phyloP scores from a whole-genome alignment of 495 filamentous ascomycete species.

The Jackrogersella multiformis region DNA sequence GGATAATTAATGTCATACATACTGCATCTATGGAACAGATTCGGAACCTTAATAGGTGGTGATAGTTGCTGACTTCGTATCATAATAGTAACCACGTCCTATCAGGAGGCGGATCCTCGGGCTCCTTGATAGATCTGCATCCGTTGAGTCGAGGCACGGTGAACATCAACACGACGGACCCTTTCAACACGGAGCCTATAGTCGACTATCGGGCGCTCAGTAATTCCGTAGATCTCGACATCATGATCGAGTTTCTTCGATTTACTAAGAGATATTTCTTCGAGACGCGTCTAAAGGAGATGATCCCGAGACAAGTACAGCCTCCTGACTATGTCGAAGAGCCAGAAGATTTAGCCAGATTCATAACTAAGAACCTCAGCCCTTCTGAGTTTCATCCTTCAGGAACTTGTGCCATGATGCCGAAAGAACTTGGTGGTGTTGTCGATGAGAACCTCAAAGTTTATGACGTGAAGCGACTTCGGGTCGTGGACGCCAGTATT shows the following conservation, averaged over 20 bases:
- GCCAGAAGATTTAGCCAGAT: slow-evolving; percentile 44
- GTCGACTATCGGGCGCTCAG: slow-evolving; percentile 60
- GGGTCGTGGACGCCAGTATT: slow-evolving; percentile 57
- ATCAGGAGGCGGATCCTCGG: slow-evolving; percentile 45
- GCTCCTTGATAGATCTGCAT: slow-evolving; percentile 54
- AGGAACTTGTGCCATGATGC: slow-evolving; percentile 66
- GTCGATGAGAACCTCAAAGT: slow-evolving; percentile 56
- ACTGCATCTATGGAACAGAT: too few species aligned
- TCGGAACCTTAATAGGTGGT: neutral
- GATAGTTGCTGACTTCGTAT: slow-evolving; percentile 4
- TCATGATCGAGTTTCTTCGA: slow-evolving; percentile 55
- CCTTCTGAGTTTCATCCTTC: slow-evolving; percentile 57
- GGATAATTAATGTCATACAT: neutral
- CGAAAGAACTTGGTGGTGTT: slow-evolving; percentile 62
- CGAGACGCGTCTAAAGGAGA: slow-evolving; percentile 44
- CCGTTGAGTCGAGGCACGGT: slow-evolving; percentile 58
- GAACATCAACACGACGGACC: slow-evolving; percentile 53
- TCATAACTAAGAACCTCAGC: slow-evolving; percentile 42
- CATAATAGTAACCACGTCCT: slow-evolving; percentile 49
- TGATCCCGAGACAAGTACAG: slow-evolving; percentile 41
- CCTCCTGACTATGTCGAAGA: slow-evolving; percentile 47
- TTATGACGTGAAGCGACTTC: slow-evolving; percentile 50
- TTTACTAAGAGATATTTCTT: slow-evolving; percentile 53
- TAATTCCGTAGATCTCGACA: slow-evolving; percentile 58
- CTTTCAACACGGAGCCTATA: slow-evolving; percentile 48